Evolutionary conservation across 176 grass and related monocot genomes (phyloP).

Genomic region (Carex myosuroides): DNA sequence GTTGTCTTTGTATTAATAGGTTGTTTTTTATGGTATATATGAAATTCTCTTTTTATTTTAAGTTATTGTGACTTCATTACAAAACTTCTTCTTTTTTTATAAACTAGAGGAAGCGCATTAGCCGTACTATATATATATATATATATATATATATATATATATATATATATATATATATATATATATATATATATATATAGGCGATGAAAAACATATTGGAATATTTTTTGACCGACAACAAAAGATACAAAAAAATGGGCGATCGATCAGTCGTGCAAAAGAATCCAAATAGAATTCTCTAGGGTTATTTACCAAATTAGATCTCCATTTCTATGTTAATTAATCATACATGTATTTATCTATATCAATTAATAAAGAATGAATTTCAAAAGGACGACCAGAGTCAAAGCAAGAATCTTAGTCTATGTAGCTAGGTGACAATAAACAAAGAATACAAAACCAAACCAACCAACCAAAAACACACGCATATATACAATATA

Average conservation of each 20-base stretch:
- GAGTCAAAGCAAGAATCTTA: conserved; percentile 23
- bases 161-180: no score
- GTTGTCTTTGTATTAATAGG: no score
- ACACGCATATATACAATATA: background rate
- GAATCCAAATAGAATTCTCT: background rate
- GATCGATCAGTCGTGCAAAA: background rate
- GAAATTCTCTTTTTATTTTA: no score
- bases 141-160: no score
- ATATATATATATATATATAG: background rate
- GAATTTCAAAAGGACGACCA: background rate
- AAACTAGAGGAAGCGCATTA: no score
- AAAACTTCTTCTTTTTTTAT: no score
- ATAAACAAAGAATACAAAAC: conserved; percentile 11
- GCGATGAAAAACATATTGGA: background rate
- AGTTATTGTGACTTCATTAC: no score
- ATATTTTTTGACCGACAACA: background rate
- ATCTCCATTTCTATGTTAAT: background rate
- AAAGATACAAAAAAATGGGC: background rate
- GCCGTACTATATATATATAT: no score
- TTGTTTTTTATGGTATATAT: no score
- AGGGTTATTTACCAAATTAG: background rate
- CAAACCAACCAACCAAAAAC: background rate
- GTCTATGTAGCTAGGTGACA: background rate
- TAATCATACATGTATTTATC: background rate
- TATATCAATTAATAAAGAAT: background rate